These are phyloP conservation scores for Phytopythium boreale DNA, from an alignment of 352 stramenopile species.

Conservation along the genomic window DNA sequence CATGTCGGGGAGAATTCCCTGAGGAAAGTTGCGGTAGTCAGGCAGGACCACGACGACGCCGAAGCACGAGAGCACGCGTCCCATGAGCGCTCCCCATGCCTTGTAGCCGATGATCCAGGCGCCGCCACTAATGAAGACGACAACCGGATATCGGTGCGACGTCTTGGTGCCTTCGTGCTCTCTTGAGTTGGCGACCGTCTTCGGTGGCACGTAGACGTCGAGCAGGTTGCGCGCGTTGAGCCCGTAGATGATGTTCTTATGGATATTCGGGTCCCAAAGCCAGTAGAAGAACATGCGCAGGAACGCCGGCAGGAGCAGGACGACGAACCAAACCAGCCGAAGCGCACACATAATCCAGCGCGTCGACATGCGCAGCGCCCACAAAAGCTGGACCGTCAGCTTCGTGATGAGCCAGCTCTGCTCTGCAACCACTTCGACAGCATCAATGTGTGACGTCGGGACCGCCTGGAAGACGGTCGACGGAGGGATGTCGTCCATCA, in stretches of 20 bases:
- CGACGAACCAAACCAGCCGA: constrained; percentile 60
- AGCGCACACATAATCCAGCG: constrained; percentile 69
- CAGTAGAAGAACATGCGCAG: constrained; percentile 61
- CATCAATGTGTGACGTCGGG: constrained; percentile 36
- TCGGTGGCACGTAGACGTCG: constrained; percentile 77
- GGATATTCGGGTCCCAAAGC: constrained; percentile 47
- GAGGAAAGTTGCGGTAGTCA: constrained; percentile 92
- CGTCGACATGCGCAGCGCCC: constrained; percentile 63
- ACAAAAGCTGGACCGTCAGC: constrained; percentile 61
- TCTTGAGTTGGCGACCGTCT: constrained; percentile 10
- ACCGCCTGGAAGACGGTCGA: constrained; percentile 43
- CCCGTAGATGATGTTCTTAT: constrained; percentile 83
- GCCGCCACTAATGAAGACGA: constrained; percentile 89
- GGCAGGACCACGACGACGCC: constrained; percentile 88
- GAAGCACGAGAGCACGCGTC: constrained; percentile 61
- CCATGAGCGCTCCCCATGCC: constrained; percentile 87
- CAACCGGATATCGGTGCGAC: constrained; percentile 51
- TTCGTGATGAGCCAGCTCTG: constrained; percentile 76
- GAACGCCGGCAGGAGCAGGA: constrained; percentile 51
- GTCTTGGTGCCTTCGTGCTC: not conserved
- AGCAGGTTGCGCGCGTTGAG: constrained; percentile 72
- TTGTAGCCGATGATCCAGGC: constrained; percentile 94
- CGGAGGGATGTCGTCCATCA: constrained; percentile 41
- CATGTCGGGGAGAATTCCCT: constrained; percentile 87
- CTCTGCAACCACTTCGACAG: constrained; percentile 58